Conservation (phyloP, 148 eudicot genomes). For the Vaccinium darrowii region DNA sequence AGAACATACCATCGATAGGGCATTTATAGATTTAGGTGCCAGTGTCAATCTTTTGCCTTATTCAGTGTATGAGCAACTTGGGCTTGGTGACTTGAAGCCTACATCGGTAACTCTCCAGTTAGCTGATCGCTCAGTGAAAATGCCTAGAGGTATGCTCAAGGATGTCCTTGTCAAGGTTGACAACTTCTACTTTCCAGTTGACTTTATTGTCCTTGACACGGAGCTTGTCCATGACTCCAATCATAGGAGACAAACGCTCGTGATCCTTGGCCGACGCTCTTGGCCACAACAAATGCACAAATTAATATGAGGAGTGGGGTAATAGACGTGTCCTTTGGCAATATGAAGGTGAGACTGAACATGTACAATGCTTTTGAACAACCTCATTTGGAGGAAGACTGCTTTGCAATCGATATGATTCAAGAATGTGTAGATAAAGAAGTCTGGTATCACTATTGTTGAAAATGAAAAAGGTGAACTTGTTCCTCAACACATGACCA, state of each 20-base stretch:
- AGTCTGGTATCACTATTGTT: too few species aligned
- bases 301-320: too few species aligned
- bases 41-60: neutral
- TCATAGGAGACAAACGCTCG: neutral
- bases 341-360: too few species aligned
- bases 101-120: neutral
- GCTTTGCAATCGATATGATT: neutral
- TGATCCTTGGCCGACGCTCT: neutral
- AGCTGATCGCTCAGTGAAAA: neutral
- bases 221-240: neutral
- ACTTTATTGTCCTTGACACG: neutral
- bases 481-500: too few species aligned
- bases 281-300: neutral
- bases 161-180: neutral
- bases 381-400: neutral
- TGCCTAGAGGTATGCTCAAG: neutral
- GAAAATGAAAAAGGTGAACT: too few species aligned
- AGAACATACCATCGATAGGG: neutral
- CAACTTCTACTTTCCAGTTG: neutral
- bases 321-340: neutral
- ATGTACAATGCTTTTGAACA: neutral
- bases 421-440: neutral
- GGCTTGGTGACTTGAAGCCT: neutral
- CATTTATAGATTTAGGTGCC: neutral
- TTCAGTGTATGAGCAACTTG: neutral